Evolutionary conservation across 2,329 filamentous ascomycete genomes (phyloP), one percentile per base, ranked within the genome.

Genomic region (Cryoendolithus antarcticus): DNA sequence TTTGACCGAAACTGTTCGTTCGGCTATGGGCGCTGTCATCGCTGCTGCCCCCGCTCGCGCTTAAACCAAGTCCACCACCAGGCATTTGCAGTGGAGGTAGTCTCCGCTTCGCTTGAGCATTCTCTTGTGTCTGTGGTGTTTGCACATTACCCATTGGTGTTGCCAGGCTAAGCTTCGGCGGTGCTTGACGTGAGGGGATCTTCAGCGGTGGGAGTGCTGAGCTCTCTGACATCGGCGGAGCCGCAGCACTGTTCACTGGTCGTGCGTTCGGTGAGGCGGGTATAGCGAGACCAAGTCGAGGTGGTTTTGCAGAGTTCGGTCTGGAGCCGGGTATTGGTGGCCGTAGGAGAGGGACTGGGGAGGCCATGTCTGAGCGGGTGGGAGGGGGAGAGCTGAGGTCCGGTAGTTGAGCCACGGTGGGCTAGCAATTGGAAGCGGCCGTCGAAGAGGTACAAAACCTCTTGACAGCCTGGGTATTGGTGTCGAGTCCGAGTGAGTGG

Each of bases 281-380:
- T 42, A 96, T 96, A 34, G 88, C 84, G 41, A 96, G 75, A 33
- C 86, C 89, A 42, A 96, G 73, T 52, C 82, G 78, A 21, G 86
- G 86, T 38, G 81, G 61, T 35, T 37, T 44, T 19, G 43, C 52
- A 30, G 48, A 47, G 35, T 53, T 48, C 35, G 60, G 71, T 51
- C 77, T 72, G 48, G 68, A 70, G 47, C 84, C 83, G 30, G 82
- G 82, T 41, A 93, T 79, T 45, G 86, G 85, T 39, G 86, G 83
- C 44, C 86, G 81, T 41, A 93, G 79, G 42, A 93, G 75, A 44
- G 85, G 85, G 38, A 80, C 83, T 38, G 82, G 79, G 35, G 82
- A 77, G 42, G 82, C 76, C 79, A 88, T 83, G 53, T 70, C 72
- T 54, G 55, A 42, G 48, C 48, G 52, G 35, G 47, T 42, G 45